These are phyloP conservation scores for Daldinia concentrica DNA, from an alignment of 495 filamentous ascomycete genomes.

Conservation along the genomic window DNA sequence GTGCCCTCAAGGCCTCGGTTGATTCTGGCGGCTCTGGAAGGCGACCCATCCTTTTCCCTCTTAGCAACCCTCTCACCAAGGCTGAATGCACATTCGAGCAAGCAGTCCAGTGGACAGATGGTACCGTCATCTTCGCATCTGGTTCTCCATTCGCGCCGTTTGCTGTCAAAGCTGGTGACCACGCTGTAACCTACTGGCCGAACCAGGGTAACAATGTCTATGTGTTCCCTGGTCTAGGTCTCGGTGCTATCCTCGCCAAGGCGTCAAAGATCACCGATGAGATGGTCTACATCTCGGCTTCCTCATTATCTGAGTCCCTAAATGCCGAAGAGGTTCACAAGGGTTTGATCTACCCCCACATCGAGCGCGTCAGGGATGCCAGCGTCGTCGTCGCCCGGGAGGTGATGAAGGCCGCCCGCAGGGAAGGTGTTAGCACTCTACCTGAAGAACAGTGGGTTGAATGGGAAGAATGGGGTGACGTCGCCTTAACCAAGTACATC, in stretches of 20 bases:
- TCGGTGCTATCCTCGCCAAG: conserved; percentile 93
- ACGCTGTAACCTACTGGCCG: conserved; percentile 76
- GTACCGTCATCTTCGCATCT: conserved; percentile 90
- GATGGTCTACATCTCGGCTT: conserved; percentile 94
- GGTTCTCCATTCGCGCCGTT: conserved; percentile 91
- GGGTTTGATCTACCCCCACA: conserved; percentile 91
- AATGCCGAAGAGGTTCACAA: conserved; percentile 80
- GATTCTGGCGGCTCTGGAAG: conserved; percentile 77
- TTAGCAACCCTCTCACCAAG: conserved; percentile 93
- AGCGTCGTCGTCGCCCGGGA: conserved; percentile 86
- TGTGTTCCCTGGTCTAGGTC: conserved; percentile 96
- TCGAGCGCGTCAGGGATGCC: conserved; percentile 90
- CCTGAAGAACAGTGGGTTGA: conserved; percentile 80
- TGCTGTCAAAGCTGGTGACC: conserved; percentile 69
- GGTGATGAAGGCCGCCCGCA: conserved; percentile 88
- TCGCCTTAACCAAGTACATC: conserved; percentile 81
- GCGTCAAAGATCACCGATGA: conserved; percentile 87
- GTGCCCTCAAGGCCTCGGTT: conserved; percentile 74
- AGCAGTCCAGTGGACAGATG: conserved; percentile 87
- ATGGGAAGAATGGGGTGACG: conserved; percentile 82
- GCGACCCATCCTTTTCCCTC: conserved; percentile 88
- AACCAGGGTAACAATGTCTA: conserved; percentile 95
- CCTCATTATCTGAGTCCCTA: conserved; percentile 79
- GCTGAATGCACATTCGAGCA: conserved; percentile 97
- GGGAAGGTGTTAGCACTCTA: conserved; percentile 62